A percentile compares a stretch with the other conserved stretches of the same genome.
These are phyloP conservation scores for Aspergillus brasiliensis DNA, from an alignment of 2,329 filamentous ascomycete genomes.

Conservation along the genomic window DNA sequence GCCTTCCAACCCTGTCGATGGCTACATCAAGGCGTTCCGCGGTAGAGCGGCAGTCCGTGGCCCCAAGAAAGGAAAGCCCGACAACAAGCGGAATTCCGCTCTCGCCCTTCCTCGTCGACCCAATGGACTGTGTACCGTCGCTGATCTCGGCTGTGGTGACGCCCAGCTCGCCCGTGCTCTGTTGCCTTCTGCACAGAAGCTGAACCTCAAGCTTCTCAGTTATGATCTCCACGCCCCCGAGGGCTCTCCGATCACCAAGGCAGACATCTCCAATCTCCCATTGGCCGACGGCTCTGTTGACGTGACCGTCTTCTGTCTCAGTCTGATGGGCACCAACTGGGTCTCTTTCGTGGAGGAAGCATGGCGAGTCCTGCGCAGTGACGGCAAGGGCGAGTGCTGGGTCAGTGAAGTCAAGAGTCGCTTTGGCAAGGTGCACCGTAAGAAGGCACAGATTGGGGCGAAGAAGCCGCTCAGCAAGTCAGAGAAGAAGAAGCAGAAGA, in stretches of 20 bases:
- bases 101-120: conserved; percentile 68
- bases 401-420: conserved; percentile 95
- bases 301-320: conserved; percentile 90
- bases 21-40: conserved; percentile 73
- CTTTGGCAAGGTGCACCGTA: conserved; percentile 64
- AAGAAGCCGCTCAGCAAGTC: conserved; percentile 44
- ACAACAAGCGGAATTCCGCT: conserved; percentile 26
- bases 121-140: conserved; percentile 72
- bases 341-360: conserved; percentile 95
- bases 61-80: conserved; percentile 45
- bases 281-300: conserved; percentile 75
- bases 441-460: conserved; percentile 45
- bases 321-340: conserved; percentile 99
- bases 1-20: conserved; percentile 94
- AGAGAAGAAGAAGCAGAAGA: conserved; percentile 47
- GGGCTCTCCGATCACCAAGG: conserved; percentile 71
- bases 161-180: conserved; percentile 75
- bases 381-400: conserved; percentile 84
- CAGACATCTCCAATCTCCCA: conserved; percentile 85
- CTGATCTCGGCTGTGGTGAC: conserved; percentile 92
- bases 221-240: conserved; percentile 83
- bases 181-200: conserved; percentile 59
- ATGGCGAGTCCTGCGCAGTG: conserved; percentile 85
- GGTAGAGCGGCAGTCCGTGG: conserved; percentile 60
- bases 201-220: conserved; percentile 75